Evolutionary conservation across 495 filamentous ascomycete species (phyloP).

Genomic region (Trichoderma parareesei): DNA sequence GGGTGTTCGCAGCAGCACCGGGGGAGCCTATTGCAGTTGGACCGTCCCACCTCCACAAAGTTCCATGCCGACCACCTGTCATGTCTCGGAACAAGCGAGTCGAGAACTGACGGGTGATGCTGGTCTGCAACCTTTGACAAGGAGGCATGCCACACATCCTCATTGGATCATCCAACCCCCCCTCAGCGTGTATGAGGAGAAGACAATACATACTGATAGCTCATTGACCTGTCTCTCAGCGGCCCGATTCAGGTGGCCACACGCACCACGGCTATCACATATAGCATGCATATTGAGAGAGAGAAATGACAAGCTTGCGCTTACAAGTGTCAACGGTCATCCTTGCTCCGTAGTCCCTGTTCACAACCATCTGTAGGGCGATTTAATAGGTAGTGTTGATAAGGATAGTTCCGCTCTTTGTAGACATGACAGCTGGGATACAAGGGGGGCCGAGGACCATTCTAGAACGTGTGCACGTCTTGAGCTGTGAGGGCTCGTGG

Average conservation of each 20-base stretch:
- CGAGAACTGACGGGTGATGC: no score
- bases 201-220: background rate
- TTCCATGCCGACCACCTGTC: no score
- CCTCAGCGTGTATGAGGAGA: background rate
- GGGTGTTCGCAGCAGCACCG: no score
- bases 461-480: background rate
- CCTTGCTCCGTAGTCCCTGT: background rate
- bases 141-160: background rate
- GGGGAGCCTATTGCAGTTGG: no score
- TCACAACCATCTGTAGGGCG: background rate
- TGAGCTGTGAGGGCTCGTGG: background rate
- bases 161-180: background rate
- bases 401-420: no score
- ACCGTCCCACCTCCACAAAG: no score
- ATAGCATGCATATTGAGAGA: background rate
- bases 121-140: background rate
- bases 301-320: background rate
- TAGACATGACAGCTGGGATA: background rate
- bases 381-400: no score
- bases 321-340: background rate
- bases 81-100: no score
- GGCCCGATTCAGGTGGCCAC: background rate
- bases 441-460: background rate
- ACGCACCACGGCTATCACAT: background rate
- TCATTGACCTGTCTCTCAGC: background rate